These are phyloP conservation scores for Rhodotorula sp. DNA, from an alignment of 1,284 basidiomycete species.

Conservation along the genomic window DNA sequence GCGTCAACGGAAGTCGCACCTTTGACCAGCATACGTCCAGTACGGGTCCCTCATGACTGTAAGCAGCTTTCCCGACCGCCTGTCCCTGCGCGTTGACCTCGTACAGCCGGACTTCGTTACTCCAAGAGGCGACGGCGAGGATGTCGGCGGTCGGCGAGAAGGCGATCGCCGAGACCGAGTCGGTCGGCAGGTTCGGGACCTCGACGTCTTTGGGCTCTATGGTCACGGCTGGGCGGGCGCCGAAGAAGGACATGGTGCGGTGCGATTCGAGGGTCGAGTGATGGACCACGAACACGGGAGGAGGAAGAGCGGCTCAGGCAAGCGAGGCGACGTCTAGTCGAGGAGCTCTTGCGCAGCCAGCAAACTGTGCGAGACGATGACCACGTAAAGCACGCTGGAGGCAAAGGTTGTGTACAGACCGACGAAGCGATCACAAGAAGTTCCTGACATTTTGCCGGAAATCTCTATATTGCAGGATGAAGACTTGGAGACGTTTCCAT, in stretches of 20 bases:
- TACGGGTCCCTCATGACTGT: conserved; percentile 61
- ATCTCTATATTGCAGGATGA: too few relatives aligned
- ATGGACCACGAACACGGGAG: neutral
- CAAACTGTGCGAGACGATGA: too few relatives aligned
- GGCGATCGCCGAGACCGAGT: conserved; percentile 48
- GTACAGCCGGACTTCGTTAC: conserved; percentile 53
- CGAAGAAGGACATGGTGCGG: conserved; percentile 35
- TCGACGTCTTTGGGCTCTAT: conserved; percentile 64
- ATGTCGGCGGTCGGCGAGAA: conserved; percentile 51
- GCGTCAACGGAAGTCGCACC: conserved; percentile 1
- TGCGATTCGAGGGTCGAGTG: neutral
- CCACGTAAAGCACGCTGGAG: too few relatives aligned
- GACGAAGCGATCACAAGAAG: too few relatives aligned
- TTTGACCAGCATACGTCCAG: conserved; percentile 32
- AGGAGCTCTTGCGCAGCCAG: neutral
- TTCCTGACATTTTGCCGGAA: too few relatives aligned
- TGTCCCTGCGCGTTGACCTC: conserved; percentile 57
- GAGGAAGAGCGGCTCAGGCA: neutral
- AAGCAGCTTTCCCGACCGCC: conserved; percentile 75
- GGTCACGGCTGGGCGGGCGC: conserved; percentile 26
- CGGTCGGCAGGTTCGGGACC: conserved; percentile 55
- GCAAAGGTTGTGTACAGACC: too few relatives aligned
- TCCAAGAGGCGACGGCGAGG: conserved; percentile 52
- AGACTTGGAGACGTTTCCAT: too few relatives aligned
- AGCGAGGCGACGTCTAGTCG: neutral